Evolutionary conservation across 768 basidiomycete genomes (phyloP).

Genomic region (Psilocybe tampanensis): DNA sequence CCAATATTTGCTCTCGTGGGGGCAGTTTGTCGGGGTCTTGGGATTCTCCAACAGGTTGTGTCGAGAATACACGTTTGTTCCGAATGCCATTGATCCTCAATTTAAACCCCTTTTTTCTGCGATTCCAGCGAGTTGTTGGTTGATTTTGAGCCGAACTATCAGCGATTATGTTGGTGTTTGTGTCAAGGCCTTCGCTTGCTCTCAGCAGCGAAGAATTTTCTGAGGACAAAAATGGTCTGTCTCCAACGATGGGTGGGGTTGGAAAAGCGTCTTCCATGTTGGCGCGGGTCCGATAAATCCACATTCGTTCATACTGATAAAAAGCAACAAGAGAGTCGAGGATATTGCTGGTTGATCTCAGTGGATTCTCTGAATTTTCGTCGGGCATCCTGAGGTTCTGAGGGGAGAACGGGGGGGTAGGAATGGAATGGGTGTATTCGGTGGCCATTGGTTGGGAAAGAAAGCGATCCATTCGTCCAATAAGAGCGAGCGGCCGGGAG

Average conservation of each 20-base stretch:
- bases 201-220: not conserved
- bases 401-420: slow-evolving; percentile 38
- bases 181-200: not conserved
- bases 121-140: slow-evolving; percentile 46
- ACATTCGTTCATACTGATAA: slow-evolving; percentile 72
- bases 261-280: slow-evolving; percentile 50
- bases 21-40: slow-evolving; percentile 18
- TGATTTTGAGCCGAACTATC: slow-evolving; percentile 9
- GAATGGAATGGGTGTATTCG: slow-evolving; percentile 31
- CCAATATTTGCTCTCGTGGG: slow-evolving; percentile 52
- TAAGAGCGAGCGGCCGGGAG: slow-evolving; percentile 1
- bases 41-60: slow-evolving; percentile 18
- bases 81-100: slow-evolving; percentile 39
- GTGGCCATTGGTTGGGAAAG: slow-evolving; percentile 26
- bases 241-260: slow-evolving; percentile 18
- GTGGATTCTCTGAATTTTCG: slow-evolving; percentile 29
- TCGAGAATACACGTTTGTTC: slow-evolving; percentile 19
- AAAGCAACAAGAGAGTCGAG: slow-evolving; percentile 67
- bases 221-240: not conserved
- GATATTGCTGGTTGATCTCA: slow-evolving; percentile 53
- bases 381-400: slow-evolving; percentile 25
- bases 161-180: not conserved
- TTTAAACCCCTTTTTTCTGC: slow-evolving; percentile 62
- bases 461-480: slow-evolving; percentile 12
- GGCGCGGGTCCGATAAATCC: slow-evolving; percentile 69